A percentile compares a stretch with the other conserved stretches of the same genome.
Conservation (phyloP, 2,329 filamentous ascomycete genomes). For the Arthrobotrys iridis region DNA sequence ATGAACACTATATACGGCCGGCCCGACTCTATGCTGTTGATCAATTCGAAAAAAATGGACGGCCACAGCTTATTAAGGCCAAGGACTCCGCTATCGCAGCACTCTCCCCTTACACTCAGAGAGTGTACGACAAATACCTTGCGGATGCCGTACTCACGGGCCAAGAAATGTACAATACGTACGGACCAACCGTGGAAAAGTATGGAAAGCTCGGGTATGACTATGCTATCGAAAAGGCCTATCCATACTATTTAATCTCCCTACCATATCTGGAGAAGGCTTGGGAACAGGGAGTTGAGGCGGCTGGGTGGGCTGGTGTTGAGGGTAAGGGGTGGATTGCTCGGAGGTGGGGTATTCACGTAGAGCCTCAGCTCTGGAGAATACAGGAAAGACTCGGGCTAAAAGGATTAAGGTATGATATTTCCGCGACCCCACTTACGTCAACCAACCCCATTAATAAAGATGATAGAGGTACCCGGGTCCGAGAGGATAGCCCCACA, state of each 20-base stretch:
- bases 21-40: conserved; percentile 63
- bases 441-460: background rate
- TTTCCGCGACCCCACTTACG: background rate
- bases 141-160: conserved; percentile 77
- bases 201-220: conserved; percentile 69
- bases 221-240: conserved; percentile 29
- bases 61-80: conserved; percentile 76
- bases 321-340: conserved; percentile 52
- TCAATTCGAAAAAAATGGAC: conserved; percentile 81
- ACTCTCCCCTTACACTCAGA: conserved; percentile 62
- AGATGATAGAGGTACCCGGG: conserved; percentile 31
- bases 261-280: conserved; percentile 77
- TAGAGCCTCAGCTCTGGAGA: conserved; percentile 91
- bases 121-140: conserved; percentile 75
- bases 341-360: conserved; percentile 73
- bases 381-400: conserved; percentile 89
- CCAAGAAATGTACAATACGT: conserved; percentile 61
- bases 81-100: conserved; percentile 64
- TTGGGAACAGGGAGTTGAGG: conserved; percentile 65
- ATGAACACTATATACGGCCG: conserved; percentile 68
- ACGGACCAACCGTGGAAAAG: conserved; percentile 78
- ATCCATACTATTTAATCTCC: conserved; percentile 48
- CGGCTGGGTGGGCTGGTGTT: conserved; percentile 42
- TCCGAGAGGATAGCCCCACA: conserved; percentile 53
- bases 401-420: conserved; percentile 61